These are phyloP conservation scores for Thymus mandschuricus DNA, from an alignment of 257 asterid genomes.

Conservation along the genomic window DNA sequence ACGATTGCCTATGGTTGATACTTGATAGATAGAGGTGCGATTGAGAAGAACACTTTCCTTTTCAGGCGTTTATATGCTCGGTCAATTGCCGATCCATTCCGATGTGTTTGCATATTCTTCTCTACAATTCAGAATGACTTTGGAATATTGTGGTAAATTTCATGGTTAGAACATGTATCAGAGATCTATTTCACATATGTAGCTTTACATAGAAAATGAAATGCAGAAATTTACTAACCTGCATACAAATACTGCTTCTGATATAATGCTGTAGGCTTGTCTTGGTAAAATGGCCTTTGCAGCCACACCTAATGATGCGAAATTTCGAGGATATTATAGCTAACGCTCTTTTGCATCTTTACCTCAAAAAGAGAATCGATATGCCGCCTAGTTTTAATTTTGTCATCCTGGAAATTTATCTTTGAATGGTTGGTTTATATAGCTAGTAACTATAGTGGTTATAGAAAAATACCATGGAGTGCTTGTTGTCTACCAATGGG, in stretches of 20 bases:
- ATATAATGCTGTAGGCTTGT: constrained; percentile 16
- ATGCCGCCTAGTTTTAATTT: not conserved
- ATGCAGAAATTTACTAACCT: not conserved
- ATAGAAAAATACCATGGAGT: constrained; percentile 18
- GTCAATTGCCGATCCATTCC: not conserved
- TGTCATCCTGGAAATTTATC: not conserved
- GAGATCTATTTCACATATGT: not conserved
- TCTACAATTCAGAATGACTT: constrained; percentile 10
- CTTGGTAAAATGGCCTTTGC: constrained; percentile 18
- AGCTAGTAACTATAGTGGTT: not conserved
- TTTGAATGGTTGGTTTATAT: constrained; percentile 9
- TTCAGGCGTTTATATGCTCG: not conserved
- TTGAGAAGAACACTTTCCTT: not conserved
- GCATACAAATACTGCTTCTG: not conserved
- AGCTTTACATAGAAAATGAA: not conserved
- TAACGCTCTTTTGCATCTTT: constrained; percentile 8
- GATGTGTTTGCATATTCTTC: constrained; percentile 20
- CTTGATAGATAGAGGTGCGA: not conserved
- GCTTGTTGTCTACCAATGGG: constrained; percentile 47
- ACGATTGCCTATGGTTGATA: constrained; percentile 14
- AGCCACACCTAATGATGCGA: constrained; percentile 7
- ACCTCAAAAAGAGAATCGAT: not conserved
- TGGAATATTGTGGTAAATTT: not conserved
- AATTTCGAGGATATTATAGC: not conserved
- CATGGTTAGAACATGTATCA: not conserved